phyloP scores from a whole-genome alignment of 192 early-diverging fungal species.

The Backusella psychrophila region DNA sequence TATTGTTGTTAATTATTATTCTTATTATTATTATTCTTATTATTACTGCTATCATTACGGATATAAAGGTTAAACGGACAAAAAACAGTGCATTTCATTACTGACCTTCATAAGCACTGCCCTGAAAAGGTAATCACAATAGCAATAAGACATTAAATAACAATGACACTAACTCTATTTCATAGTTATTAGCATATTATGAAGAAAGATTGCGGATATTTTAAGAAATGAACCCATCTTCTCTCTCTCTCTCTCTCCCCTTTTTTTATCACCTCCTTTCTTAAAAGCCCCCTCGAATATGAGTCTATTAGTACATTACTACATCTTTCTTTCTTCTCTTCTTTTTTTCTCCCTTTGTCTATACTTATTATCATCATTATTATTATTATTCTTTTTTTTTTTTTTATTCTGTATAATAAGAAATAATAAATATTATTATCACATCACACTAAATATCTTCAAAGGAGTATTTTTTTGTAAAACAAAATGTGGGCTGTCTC shows the following conservation, averaged over 20 bases:
- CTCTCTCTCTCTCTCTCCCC: neutral
- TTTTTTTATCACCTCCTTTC: neutral
- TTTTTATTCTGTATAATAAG: neutral
- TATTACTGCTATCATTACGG: neutral
- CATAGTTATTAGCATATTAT: constrained; percentile 11
- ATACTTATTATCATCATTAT: neutral
- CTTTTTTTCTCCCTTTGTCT: neutral
- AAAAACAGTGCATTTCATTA: constrained; percentile 1
- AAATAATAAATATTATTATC: neutral
- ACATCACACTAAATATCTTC: neutral
- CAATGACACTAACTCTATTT: neutral
- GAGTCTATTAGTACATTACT: neutral
- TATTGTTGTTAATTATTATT: neutral
- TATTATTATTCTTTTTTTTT: neutral
- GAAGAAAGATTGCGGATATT: constrained; percentile 4
- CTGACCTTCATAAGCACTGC: neutral
- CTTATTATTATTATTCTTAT: neutral
- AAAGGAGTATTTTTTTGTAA: neutral
- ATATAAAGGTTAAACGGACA: constrained; percentile 9
- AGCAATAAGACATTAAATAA: neutral
- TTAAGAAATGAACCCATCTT: neutral
- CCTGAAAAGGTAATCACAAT: neutral
- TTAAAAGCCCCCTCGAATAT: neutral
- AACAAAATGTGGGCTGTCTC: constrained; percentile 1
- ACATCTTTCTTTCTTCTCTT: neutral